Evolutionary conservation across 106 monocot species (phyloP), one percentile per base, ranked within the genome.

Genomic region (Dactylorhiza incarnata): DNA sequence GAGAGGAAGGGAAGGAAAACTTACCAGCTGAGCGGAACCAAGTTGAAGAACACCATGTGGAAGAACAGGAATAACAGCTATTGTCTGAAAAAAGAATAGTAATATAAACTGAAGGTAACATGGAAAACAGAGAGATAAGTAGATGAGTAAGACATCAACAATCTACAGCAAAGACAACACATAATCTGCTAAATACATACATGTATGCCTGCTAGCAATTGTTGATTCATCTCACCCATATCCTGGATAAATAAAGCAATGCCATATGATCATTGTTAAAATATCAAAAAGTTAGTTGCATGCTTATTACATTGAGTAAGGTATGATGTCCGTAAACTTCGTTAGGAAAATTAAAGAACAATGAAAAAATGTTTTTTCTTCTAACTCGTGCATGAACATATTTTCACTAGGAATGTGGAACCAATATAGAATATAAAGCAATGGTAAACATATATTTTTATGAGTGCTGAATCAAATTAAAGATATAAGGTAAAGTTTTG

Each of bases 41-140:
- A 94, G 82, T 75, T 94, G 94, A 52, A 91, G 71, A 48, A 94
- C 87, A 56, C 94, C 94, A 79, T 75, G 78, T 59, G 94, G 94
- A 84, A 94, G 85, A 74, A 94, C 85, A 19, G 94, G 94, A 81
- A 94, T 81, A 73, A 86, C 66, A 10, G 81, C 83, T 54, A 88
- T 82, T 29, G 94, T 90, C 94, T 94, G 79, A 14, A 71, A 78
- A 61, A 2, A 76, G 75, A n/a, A 75, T 22, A 52, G 10, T 37
- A 25, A 49, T 6, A 80, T 22, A 22, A 16, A 22, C 1, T 49
- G 24, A 8, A 9, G 37, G 26, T 20, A 47, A 15, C 1, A 68
- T 48, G 24, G n/a, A n/a, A 78, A 65, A 45, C 9, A 23, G 13
- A 78, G 25, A 43, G 76, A 3, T 46, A 48, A 20, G 20, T 45